phyloP scores from a whole-genome alignment of 108 stramenopile genomes.

The Poteriospumella lacustris region DNA sequence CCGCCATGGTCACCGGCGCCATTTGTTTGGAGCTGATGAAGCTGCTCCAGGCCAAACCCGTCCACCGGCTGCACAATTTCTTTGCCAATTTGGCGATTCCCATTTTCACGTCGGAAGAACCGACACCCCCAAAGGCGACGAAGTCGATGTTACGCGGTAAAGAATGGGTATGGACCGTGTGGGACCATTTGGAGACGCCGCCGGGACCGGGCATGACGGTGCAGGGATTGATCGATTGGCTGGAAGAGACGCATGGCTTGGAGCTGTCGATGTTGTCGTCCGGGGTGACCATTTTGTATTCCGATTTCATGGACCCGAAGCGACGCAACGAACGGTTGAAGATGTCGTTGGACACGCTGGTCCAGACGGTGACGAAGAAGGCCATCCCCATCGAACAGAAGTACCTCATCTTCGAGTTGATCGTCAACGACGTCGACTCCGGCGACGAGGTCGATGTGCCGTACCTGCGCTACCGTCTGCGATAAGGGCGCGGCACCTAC shows the following conservation, averaged over 20 bases:
- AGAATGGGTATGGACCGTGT: conserved; percentile 91
- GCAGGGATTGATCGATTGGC: conserved; percentile 77
- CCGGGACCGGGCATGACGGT: conserved; percentile 77
- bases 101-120: conserved; percentile 91
- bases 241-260: conserved; percentile 84
- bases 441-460: conserved; percentile 91
- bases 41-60: conserved; percentile 77
- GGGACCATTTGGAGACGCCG: conserved; percentile 89
- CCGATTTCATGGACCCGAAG: conserved; percentile 92
- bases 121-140: conserved; percentile 74
- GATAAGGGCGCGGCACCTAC: not conserved
- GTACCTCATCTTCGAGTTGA: conserved; percentile 80
- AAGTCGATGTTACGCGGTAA: conserved; percentile 73
- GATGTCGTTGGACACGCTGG: conserved; percentile 83
- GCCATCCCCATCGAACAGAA: conserved; percentile 75
- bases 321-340: conserved; percentile 86
- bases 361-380: conserved; percentile 78
- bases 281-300: conserved; percentile 89
- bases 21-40: conserved; percentile 95
- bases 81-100: conserved; percentile 92
- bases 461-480: conserved; percentile 52
- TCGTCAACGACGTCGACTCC: conserved; percentile 78
- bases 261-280: conserved; percentile 93
- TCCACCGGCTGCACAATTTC: conserved; percentile 88
- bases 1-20: conserved; percentile 91